Evolutionary conservation across 2,329 filamentous ascomycete species (phyloP).

Genomic region (Fusarium coicis): DNA sequence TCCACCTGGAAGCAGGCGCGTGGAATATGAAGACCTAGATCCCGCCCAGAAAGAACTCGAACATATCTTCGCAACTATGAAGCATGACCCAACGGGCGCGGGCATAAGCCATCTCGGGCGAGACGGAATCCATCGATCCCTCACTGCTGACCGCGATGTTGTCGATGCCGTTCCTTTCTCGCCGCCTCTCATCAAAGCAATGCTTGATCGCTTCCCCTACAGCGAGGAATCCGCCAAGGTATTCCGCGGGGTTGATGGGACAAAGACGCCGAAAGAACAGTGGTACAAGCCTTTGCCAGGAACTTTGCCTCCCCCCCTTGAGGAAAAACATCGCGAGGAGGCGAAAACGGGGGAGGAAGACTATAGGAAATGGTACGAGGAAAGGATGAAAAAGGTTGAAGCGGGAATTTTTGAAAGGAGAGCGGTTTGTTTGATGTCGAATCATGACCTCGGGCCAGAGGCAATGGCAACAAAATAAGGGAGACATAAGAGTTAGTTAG

Average conservation of each 20-base stretch:
- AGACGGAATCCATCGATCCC: constrained; percentile 33
- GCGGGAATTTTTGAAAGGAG: background rate
- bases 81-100: background rate
- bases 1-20: background rate
- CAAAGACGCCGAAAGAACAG: constrained; percentile 42
- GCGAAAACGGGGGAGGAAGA: background rate
- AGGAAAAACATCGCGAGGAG: background rate
- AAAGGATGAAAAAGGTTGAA: background rate
- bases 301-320: background rate
- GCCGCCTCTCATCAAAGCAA: constrained; percentile 23
- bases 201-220: constrained; percentile 23
- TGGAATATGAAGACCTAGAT: background rate
- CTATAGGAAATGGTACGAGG: background rate
- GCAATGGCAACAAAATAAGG: background rate
- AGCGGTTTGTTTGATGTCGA: background rate
- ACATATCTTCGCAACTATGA: background rate
- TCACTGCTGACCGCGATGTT: constrained; percentile 27
- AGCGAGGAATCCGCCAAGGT: background rate
- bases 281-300: constrained; percentile 1
- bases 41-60: background rate
- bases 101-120: constrained; percentile 12
- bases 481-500: background rate
- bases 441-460: background rate
- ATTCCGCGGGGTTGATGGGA: constrained; percentile 38
- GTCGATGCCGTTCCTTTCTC: constrained; percentile 21